Conservation (phyloP, 1,284 basidiomycete species). For the Ganoderma lucidum region DNA sequence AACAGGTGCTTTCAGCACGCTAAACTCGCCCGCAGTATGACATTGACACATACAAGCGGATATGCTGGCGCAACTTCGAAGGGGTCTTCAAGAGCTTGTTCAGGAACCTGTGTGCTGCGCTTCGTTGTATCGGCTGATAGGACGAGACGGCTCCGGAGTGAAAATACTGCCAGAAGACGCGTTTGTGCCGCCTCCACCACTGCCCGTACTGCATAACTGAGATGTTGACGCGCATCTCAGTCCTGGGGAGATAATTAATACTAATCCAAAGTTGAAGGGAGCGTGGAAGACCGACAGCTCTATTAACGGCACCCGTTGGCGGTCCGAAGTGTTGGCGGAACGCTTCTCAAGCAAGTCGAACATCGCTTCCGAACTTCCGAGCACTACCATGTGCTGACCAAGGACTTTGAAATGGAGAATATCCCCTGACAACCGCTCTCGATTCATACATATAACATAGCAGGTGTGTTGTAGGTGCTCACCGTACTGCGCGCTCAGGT, state of each 20-base stretch:
- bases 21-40: too few species aligned
- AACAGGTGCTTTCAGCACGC: not conserved
- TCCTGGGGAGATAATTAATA: not conserved
- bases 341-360: conserved; percentile 26
- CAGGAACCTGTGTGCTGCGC: not conserved
- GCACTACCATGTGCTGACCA: conserved; percentile 34
- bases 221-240: conserved; percentile 1
- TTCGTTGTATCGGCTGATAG: conserved; percentile 4
- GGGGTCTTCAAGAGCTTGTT: conserved; percentile 1
- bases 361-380: conserved; percentile 19
- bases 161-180: conserved; percentile 17
- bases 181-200: conserved; percentile 16
- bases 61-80: not conserved
- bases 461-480: not conserved
- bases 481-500: conserved; percentile 15
- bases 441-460: too few species aligned
- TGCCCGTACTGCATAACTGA: conserved; percentile 14
- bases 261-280: not conserved
- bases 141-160: not conserved
- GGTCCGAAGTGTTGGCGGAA: conserved; percentile 26
- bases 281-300: not conserved
- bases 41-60: conserved; percentile 7
- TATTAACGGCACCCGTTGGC: not conserved
- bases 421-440: conserved; percentile 19
- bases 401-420: conserved; percentile 35